Base-by-base conservation (phyloP, 2,329 filamentous ascomycete genomes). In the Hymenotorrendiella dingleyae region DNA sequence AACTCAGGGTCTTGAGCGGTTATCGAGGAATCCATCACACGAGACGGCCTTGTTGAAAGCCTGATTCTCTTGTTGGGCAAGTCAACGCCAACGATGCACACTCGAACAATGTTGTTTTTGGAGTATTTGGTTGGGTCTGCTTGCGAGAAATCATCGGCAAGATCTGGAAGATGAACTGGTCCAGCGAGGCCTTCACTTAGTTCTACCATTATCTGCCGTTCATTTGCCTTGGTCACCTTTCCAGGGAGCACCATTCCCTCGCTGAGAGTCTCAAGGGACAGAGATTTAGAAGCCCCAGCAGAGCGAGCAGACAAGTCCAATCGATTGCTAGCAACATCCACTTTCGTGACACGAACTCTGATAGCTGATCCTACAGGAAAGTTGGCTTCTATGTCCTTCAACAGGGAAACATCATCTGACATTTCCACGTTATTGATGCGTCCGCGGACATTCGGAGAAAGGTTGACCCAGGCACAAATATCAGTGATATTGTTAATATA, bases 351-450 rank as follows among this genome's bases (percentile, higher is more conserved):
- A 20, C 81, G 81, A 9, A 90, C 86, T 61, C 80, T 84, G 33
- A 98, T 66, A 4, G 89, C 93, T 34, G 85, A 93, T n/a, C 93
- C 93, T 28, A 95, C 64, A 0, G 93, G 91, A 64, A 94, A 97
- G 64, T 87, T 86, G 49, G 78, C 74, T 36, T 80, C 74, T 3
- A 96, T 67, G 55, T 95, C 78, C 23, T 82, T 78, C 26, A 95
- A 70, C 42, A 86, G 73, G 6, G 88, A 85, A 35, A 94, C 68
- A 62, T 97, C 89, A 56, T 95, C 86, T 0, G 88, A 89, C 7
- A 93, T 78, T 58, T 97, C 90, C 62, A 93, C 80, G 48, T 84
- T 76, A 41, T 80, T 80, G 43, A 98, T 78, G 38, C 89, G 80
- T 43, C 93, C 93, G 46, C 90, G 82, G 12, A 98, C 81, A 40